Evolutionary conservation across 2,329 filamentous ascomycete genomes (phyloP).

Genomic region (Trichoderma simmonsii): DNA sequence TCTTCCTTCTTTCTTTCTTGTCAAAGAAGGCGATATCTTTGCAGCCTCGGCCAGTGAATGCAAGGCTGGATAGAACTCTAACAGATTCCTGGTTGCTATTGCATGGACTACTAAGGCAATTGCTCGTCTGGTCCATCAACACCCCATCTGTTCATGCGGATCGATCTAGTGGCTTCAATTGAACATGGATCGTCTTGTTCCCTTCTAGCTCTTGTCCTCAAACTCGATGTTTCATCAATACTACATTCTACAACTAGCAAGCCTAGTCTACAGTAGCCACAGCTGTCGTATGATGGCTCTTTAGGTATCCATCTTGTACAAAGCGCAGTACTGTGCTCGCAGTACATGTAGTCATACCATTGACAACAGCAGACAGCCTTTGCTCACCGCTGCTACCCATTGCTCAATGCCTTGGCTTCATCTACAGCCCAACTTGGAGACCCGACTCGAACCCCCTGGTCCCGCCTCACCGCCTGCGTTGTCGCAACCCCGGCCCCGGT

Average conservation of each 20-base stretch:
- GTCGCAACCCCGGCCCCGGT: constrained; percentile 18
- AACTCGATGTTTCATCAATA: background rate
- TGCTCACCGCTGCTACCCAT: constrained; percentile 12
- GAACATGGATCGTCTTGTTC: background rate
- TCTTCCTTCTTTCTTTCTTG: background rate
- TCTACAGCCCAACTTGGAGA: constrained; percentile 4
- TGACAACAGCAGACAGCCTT: background rate
- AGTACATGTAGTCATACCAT: background rate
- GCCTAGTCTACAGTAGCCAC: background rate
- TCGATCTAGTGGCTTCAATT: constrained; percentile 8
- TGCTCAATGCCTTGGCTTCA: constrained; percentile 2
- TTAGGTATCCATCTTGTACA: background rate
- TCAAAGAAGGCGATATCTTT: background rate
- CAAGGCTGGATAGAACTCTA: background rate
- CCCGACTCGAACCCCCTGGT: constrained; percentile 1
- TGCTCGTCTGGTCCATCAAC: background rate
- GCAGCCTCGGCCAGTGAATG: background rate
- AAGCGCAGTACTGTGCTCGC: background rate
- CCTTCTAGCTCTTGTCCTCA: background rate
- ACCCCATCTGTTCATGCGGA: constrained; percentile 10
- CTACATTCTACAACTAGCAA: background rate
- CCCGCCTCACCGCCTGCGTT: constrained; percentile 17
- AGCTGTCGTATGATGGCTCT: background rate
- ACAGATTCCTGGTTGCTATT: background rate
- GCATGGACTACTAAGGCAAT: background rate